Evolutionary conservation across 2,329 filamentous ascomycete genomes (phyloP), one percentile per base, ranked within the genome.

Genomic region (Furcasterigmium furcatum): DNA sequence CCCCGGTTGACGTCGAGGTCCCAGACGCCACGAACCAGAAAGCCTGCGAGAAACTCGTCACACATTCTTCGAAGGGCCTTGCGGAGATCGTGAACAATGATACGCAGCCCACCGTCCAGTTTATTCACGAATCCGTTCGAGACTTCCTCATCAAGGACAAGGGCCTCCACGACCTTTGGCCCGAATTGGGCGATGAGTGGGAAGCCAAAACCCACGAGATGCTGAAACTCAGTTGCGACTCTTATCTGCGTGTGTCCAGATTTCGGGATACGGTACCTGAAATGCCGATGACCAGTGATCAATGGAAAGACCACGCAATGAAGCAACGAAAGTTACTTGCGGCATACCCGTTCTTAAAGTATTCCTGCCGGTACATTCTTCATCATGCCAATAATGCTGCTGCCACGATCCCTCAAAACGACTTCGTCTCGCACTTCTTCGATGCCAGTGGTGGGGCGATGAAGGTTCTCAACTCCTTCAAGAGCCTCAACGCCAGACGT

Each of bases 121-220:
- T 79, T 53, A 77, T 79, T 5, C 74, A 79, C 34, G 71, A 77
- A 50, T 76, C 74, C n/a, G n/a, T n/a, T n/a, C n/a, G n/a, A n/a
- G n/a, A n/a, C n/a, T n/a, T n/a, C n/a, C n/a, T n/a, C n/a, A 21
- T 74, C 3, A 64, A 64, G 8, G 63, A 66, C 2, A 47, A 54
- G 0, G 67, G 69, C 0, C 48, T 70, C 0, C 9, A 40, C 0
- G 44, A 57, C 9, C 21, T 22, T 0, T 65, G 59, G 58, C 57
- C 66, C 4, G 60, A 66, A 2, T 46, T 64, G 27, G 49, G 43
- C 21, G 47, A 40, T 4, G 61, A 67, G 21, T 58, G 67, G 18
- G 44, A 59, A 22, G 56, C 60, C 1, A 43, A 51, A 30, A 63
- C 71, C 18, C 65, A 80, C 34, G 66, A 77, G 1, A 54, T 43